phyloP scores from a whole-genome alignment of 2,329 filamentous ascomycete genomes.

The Cladobotryum mycophilum region DNA sequence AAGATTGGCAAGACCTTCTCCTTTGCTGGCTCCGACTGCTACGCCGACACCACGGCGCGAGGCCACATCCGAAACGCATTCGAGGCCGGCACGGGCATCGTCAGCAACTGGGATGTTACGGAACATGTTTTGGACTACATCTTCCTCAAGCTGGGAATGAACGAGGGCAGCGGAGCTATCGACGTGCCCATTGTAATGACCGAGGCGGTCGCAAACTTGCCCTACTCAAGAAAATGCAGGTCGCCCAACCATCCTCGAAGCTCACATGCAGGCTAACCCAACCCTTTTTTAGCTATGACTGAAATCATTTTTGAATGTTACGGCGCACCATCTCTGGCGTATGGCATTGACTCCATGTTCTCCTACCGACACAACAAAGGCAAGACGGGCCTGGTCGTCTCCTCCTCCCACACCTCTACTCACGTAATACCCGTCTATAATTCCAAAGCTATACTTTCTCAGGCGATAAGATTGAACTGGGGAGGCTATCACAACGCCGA shows the following conservation, averaged over 20 bases:
- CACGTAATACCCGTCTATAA: constrained; percentile 92
- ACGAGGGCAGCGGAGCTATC: constrained; percentile 65
- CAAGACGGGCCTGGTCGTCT: constrained; percentile 78
- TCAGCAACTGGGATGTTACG: constrained; percentile 97
- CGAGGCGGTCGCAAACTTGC: constrained; percentile 84
- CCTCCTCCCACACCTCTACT: constrained; percentile 87
- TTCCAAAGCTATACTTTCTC: constrained; percentile 73
- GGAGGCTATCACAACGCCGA: constrained; percentile 85
- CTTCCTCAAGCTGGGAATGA: constrained; percentile 88
- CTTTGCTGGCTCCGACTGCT: constrained; percentile 89
- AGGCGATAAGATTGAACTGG: constrained; percentile 90
- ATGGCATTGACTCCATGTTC: constrained; percentile 94
- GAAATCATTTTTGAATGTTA: constrained; percentile 98
- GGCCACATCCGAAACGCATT: constrained; percentile 89
- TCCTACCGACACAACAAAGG: constrained; percentile 91
- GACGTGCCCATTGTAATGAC: constrained; percentile 92
- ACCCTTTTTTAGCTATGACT: constrained; percentile 66
- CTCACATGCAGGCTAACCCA: constrained; percentile 14
- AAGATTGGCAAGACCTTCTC: constrained; percentile 88
- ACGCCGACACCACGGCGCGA: constrained; percentile 85
- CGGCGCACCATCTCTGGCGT: constrained; percentile 79
- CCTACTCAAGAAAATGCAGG: constrained; percentile 82
- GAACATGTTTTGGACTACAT: constrained; percentile 91
- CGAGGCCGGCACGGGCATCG: constrained; percentile 81
- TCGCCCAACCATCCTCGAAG: constrained; percentile 13